Percentiles rank a stretch among this genome's conserved stretches.
Evolutionary conservation across 2,329 filamentous ascomycete genomes (phyloP).

Genomic region (Penicillium aurantiogriseum): DNA sequence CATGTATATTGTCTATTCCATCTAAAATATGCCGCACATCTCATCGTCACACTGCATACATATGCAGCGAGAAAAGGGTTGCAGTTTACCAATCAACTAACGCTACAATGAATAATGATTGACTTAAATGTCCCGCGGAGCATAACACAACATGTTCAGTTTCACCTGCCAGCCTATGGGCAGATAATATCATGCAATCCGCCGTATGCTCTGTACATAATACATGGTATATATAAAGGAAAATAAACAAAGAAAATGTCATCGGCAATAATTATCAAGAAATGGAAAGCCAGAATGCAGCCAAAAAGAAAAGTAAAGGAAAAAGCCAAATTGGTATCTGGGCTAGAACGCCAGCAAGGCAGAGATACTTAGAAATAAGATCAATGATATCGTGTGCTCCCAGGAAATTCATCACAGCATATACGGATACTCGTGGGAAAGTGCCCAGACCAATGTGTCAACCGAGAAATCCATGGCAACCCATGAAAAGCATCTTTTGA

Average conservation of each 20-base stretch:
- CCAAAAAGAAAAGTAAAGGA: background rate
- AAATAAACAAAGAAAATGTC: background rate
- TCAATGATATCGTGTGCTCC: conserved; percentile 9
- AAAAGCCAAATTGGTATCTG: conserved; percentile 30
- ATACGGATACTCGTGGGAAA: conserved; percentile 22
- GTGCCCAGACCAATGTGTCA: conserved; percentile 15
- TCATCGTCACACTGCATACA: background rate
- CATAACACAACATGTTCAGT: background rate
- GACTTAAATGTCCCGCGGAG: background rate
- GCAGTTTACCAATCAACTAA: background rate
- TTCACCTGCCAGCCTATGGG: background rate
- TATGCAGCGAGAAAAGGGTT: background rate
- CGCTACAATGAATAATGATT: background rate
- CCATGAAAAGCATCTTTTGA: conserved; percentile 16
- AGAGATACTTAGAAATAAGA: conserved; percentile 14
- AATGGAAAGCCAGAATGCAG: conserved; percentile 4
- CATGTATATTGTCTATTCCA: background rate
- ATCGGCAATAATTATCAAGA: conserved; percentile 7
- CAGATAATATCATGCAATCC: background rate
- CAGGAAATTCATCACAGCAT: conserved; percentile 26
- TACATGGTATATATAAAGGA: background rate
- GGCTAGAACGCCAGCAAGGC: conserved; percentile 25
- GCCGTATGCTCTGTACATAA: background rate
- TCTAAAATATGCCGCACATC: background rate
- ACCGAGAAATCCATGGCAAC: conserved; percentile 16